These are phyloP conservation scores for Pestalotiopsis fici DNA, from an alignment of 2,329 filamentous ascomycete genomes.

Conservation along the genomic window DNA sequence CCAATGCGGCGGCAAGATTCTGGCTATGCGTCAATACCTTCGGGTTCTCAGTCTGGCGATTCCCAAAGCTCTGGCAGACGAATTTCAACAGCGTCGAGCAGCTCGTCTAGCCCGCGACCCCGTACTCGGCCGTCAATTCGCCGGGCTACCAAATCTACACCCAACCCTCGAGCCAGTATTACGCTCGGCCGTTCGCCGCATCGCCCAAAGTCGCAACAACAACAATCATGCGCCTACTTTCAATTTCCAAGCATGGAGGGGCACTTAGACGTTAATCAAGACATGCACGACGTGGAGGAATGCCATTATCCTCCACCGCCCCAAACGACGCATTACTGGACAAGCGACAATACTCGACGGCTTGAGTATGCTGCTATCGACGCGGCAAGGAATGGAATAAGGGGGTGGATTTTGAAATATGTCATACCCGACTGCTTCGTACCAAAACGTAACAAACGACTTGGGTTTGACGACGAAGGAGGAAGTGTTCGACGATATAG, in stretches of 20 bases:
- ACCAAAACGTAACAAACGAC: constrained; percentile 46
- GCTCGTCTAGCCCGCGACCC: constrained; percentile 31
- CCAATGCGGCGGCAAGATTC: constrained; percentile 59
- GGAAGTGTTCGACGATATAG: constrained; percentile 66
- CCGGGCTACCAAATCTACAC: constrained; percentile 39
- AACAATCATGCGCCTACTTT: constrained; percentile 42
- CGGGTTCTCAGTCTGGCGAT: constrained; percentile 37
- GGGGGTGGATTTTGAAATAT: constrained; percentile 59
- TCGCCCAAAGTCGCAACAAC: constrained; percentile 21
- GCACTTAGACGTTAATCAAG: constrained; percentile 15
- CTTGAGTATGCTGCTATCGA: constrained; percentile 70
- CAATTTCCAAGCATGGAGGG: constrained; percentile 49
- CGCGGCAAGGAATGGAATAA: constrained; percentile 59
- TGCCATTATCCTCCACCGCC: constrained; percentile 46
- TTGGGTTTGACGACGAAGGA: constrained; percentile 62
- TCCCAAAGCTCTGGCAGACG: constrained; percentile 33
- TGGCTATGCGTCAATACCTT: constrained; percentile 55
- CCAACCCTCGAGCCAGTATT: constrained; percentile 20
- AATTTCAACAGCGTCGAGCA: constrained; percentile 27
- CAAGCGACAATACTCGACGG: constrained; percentile 61
- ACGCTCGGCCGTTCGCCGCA: constrained; percentile 23
- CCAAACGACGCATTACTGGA: constrained; percentile 68
- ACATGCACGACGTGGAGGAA: constrained; percentile 15
- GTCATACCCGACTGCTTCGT: constrained; percentile 64
- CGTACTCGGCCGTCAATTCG: constrained; percentile 42